These are phyloP conservation scores for Gossypium gossypioides DNA, from an alignment of 441 rosid genomes.

Conservation along the genomic window DNA sequence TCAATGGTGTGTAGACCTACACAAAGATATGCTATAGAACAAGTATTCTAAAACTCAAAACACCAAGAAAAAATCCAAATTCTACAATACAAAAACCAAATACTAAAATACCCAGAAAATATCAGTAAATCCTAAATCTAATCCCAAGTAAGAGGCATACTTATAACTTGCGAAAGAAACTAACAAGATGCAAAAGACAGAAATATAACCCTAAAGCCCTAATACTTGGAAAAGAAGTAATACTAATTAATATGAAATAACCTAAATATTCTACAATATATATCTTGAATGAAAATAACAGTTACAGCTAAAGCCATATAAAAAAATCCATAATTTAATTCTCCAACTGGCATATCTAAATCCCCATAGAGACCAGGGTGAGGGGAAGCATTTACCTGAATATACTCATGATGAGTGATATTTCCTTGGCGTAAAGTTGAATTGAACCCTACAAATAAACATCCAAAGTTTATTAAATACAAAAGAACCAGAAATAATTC, in stretches of 20 bases:
- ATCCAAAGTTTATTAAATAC: not conserved
- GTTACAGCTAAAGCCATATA: not conserved
- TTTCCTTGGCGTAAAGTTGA: slow-evolving; percentile 97
- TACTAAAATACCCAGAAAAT: not conserved
- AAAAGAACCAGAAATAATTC: not conserved
- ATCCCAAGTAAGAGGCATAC: not conserved
- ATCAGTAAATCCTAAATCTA: not conserved
- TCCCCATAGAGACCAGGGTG: not conserved
- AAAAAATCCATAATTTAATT: not conserved
- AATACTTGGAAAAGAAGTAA: not conserved
- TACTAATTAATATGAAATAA: not conserved
- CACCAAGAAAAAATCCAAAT: not conserved
- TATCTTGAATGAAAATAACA: not conserved
- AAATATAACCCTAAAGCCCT: not conserved
- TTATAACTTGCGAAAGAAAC: not conserved
- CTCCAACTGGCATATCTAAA: not conserved
- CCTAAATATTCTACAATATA: not conserved
- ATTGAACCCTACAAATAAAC: slow-evolving; percentile 64
- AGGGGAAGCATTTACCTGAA: slow-evolving; percentile 48
- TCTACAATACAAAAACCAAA: not conserved
- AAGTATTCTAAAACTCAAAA: not conserved
- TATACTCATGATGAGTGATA: slow-evolving; percentile 96
- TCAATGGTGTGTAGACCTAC: not conserved
- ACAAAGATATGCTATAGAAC: not conserved
- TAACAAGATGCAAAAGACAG: not conserved